Conservation (phyloP, 495 filamentous ascomycete genomes). For the Penicillium manginii region DNA sequence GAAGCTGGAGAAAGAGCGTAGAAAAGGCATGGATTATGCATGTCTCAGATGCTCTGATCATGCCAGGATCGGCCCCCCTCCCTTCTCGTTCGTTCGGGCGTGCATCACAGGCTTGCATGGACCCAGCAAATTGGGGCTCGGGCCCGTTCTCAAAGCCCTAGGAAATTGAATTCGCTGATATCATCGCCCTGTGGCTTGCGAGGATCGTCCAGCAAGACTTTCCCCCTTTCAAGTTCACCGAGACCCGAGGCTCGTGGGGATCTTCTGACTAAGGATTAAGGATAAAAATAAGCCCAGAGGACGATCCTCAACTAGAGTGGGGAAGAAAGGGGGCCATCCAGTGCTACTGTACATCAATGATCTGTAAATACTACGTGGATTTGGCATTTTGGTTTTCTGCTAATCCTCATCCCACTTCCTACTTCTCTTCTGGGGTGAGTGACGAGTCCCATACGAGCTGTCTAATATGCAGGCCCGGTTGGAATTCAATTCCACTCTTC, state of each 20-base stretch:
- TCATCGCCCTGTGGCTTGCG: constrained; percentile 22
- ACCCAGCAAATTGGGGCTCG: constrained; percentile 9
- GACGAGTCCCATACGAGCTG: not conserved
- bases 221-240: constrained; percentile 17
- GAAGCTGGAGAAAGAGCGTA: not conserved
- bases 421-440: not conserved
- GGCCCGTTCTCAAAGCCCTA: constrained; percentile 16
- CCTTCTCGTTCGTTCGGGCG: not conserved
- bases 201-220: constrained; percentile 17
- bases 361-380: constrained; percentile 13
- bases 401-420: not conserved
- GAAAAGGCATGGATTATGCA: too few relatives aligned
- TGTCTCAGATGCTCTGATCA: constrained; percentile 5
- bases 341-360: constrained; percentile 5
- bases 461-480: not conserved
- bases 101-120: too few relatives aligned
- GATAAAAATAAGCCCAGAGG: constrained; percentile 26
- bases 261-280: constrained; percentile 13
- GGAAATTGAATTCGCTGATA: constrained; percentile 12
- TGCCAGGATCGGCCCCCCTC: constrained; percentile 3
- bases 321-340: constrained; percentile 16
- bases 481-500: not conserved
- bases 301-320: constrained; percentile 22
- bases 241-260: constrained; percentile 22
- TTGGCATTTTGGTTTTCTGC: not conserved